These are phyloP conservation scores for Rosellinia necatrix DNA, from an alignment of 2,329 filamentous ascomycete species.

Conservation along the genomic window DNA sequence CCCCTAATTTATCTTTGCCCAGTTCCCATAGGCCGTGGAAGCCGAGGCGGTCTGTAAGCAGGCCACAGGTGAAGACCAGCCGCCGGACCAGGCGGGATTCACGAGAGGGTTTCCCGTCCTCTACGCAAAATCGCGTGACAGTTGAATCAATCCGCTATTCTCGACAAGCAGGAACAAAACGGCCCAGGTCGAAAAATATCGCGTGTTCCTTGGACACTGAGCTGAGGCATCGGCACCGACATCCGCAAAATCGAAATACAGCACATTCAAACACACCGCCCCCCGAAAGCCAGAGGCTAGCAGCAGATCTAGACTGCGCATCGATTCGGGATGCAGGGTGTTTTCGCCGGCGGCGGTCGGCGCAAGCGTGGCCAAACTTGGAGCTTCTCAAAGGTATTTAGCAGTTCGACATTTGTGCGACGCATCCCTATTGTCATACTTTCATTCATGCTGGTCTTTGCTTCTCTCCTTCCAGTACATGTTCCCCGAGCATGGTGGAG, in stretches of 20 bases:
- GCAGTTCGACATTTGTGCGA: conserved; percentile 4
- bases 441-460: neutral
- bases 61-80: no score
- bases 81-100: neutral
- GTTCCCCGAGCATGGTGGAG: conserved; percentile 1
- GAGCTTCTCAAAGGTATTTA: conserved; percentile 37
- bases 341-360: conserved; percentile 33
- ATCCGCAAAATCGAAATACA: neutral
- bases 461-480: neutral
- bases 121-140: neutral
- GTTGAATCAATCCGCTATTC: neutral
- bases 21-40: no score
- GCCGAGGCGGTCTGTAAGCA: no score
- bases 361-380: conserved; percentile 31
- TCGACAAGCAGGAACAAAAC: neutral
- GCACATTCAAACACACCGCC: conserved; percentile 9
- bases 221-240: no score
- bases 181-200: no score
- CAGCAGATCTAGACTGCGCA: neutral
- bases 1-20: no score
- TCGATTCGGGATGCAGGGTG: conserved; percentile 31
- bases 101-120: neutral
- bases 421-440: neutral
- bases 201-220: no score
- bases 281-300: conserved; percentile 5